A percentile compares a stretch with the other conserved stretches of the same genome.
These are phyloP conservation scores for Fusarium sp. DNA, from an alignment of 2,329 filamentous ascomycete genomes.

Conservation along the genomic window DNA sequence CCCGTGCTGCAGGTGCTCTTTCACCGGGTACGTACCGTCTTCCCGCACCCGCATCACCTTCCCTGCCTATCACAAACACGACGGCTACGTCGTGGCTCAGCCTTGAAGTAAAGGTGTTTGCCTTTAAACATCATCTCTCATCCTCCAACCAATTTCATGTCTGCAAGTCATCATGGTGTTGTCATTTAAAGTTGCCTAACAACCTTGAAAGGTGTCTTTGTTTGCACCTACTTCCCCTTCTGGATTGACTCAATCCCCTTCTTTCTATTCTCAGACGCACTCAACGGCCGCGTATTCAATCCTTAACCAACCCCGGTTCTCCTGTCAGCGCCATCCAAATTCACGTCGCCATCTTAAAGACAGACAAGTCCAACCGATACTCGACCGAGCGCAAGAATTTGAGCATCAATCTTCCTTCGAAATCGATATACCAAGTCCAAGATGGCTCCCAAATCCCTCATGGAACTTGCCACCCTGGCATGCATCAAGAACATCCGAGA, in stretches of 20 bases:
- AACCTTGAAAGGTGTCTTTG: not conserved
- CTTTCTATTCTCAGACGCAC: not conserved
- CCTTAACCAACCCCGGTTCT: not conserved
- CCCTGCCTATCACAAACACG: slow-evolving; percentile 23
- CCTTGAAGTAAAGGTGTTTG: slow-evolving; percentile 7
- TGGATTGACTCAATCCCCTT: not conserved
- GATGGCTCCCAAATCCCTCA: slow-evolving; percentile 62
- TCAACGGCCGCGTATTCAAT: not conserved
- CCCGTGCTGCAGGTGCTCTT: slow-evolving; percentile 11
- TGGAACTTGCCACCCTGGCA: slow-evolving; percentile 62
- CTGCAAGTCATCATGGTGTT: not conserved
- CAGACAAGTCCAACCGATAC: not conserved
- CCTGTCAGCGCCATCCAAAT: not conserved
- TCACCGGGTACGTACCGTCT: not conserved
- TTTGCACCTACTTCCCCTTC: not conserved
- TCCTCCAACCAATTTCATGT: not conserved
- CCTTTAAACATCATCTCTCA: slow-evolving; percentile 9
- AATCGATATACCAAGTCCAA: not conserved
- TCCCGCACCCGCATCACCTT: not conserved
- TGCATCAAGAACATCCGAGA: slow-evolving; percentile 66
- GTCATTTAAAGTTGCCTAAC: not conserved
- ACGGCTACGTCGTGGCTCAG: slow-evolving; percentile 28
- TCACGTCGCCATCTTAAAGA: not conserved
- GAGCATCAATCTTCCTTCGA: not conserved
- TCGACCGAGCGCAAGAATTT: not conserved